Conservation (phyloP, 768 basidiomycete genomes). For the Clavulina sp. region DNA sequence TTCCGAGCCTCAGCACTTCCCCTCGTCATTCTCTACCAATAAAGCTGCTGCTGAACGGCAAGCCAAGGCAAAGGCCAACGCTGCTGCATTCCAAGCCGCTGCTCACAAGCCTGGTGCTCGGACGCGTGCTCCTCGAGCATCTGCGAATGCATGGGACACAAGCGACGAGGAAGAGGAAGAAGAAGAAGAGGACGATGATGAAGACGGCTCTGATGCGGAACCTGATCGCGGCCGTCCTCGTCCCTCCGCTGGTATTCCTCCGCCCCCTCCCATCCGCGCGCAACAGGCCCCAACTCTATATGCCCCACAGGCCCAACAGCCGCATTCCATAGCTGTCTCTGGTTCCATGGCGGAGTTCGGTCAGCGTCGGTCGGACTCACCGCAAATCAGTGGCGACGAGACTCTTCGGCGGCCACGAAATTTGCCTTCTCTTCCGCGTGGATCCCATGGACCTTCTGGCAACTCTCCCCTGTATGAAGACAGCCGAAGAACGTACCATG, state of each 20-base stretch:
- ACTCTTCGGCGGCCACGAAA: slow-evolving; percentile 15
- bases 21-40: slow-evolving; percentile 79
- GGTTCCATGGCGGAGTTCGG: background rate
- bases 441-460: background rate
- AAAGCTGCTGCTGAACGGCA: slow-evolving; percentile 72
- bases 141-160: slow-evolving; percentile 34
- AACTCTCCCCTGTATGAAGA: slow-evolving; percentile 21
- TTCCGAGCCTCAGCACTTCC: slow-evolving; percentile 28
- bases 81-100: slow-evolving; percentile 65
- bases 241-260: too few relatives aligned
- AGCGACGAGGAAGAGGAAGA: slow-evolving; percentile 72
- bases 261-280: background rate
- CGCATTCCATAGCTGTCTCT: background rate
- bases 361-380: too few relatives aligned
- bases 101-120: slow-evolving; percentile 53
- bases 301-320: slow-evolving; percentile 5
- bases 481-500: slow-evolving; percentile 24
- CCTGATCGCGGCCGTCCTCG: background rate
- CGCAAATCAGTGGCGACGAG: background rate
- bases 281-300: slow-evolving; percentile 4
- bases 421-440: slow-evolving; percentile 12
- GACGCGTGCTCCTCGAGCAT: slow-evolving; percentile 19
- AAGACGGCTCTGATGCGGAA: slow-evolving; percentile 14
- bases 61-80: slow-evolving; percentile 67
- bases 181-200: slow-evolving; percentile 51